A percentile compares a stretch with the other conserved stretches of the same genome.
These are phyloP conservation scores for Lasiosphaeria miniovina DNA, from an alignment of 495 filamentous ascomycete genomes.

Conservation along the genomic window DNA sequence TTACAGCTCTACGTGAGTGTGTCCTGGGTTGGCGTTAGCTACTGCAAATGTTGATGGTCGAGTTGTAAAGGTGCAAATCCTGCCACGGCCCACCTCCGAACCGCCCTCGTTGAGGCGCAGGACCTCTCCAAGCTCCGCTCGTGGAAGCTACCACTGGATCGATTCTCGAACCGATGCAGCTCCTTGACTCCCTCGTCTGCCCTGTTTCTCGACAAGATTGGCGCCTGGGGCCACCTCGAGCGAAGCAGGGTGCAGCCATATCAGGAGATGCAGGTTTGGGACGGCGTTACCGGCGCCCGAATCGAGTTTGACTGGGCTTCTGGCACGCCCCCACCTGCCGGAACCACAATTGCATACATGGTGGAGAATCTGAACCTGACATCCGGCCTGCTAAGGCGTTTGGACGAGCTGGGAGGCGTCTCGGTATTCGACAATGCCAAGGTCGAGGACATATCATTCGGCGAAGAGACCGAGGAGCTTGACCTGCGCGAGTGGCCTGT, in stretches of 20 bases:
- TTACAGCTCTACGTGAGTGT: constrained; percentile 76
- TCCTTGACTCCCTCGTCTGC: constrained; percentile 86
- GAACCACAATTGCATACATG: constrained; percentile 84
- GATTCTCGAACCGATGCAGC: constrained; percentile 90
- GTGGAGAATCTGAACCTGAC: constrained; percentile 90
- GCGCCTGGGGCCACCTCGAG: constrained; percentile 80
- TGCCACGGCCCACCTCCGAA: constrained; percentile 68
- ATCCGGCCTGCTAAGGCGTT: constrained; percentile 64
- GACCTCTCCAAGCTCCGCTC: constrained; percentile 64
- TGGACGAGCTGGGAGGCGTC: constrained; percentile 65
- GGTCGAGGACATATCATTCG: constrained; percentile 74
- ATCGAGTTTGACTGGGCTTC: constrained; percentile 82
- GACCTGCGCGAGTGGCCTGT: constrained; percentile 87
- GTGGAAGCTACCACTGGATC: constrained; percentile 61
- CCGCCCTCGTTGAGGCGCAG: constrained; percentile 89
- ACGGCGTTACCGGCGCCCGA: constrained; percentile 79
- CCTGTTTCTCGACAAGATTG: constrained; percentile 67
- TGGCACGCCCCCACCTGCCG: constrained; percentile 39
- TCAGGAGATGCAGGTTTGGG: constrained; percentile 94
- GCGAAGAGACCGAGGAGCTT: constrained; percentile 62
- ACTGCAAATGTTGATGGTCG: background rate
- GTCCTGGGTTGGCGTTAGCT: background rate
- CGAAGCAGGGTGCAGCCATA: constrained; percentile 74
- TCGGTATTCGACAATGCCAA: constrained; percentile 69
- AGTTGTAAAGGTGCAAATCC: constrained; percentile 57